A percentile compares a stretch with the other conserved stretches of the same genome.
Evolutionary conservation across 2,329 filamentous ascomycete species (phyloP).

Genomic region (Dryadomyces sulphureus): DNA sequence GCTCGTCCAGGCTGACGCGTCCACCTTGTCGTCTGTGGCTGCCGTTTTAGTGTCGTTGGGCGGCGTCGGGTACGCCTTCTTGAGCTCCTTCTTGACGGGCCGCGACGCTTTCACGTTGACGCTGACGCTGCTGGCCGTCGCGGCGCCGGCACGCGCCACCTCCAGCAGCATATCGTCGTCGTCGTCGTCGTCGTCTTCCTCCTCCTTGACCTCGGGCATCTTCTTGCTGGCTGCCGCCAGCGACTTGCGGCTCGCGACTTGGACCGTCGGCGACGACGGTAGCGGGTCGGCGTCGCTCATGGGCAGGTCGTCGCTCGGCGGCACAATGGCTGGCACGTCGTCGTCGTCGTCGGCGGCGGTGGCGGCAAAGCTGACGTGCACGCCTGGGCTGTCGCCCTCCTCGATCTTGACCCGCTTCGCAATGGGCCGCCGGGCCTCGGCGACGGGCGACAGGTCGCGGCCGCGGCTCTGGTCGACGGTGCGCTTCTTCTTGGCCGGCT

Average conservation of each 20-base stretch:
- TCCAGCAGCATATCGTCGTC: slow-evolving; percentile 74
- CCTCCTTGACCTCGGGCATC: slow-evolving; percentile 13
- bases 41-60: slow-evolving; percentile 38
- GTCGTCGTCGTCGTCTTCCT: slow-evolving; percentile 51
- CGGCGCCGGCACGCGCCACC: slow-evolving; percentile 59
- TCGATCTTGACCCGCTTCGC: slow-evolving; percentile 43
- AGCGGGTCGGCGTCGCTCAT: slow-evolving; percentile 73
- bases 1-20: slow-evolving; percentile 77
- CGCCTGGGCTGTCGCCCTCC: slow-evolving; percentile 31
- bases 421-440: slow-evolving; percentile 33
- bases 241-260: slow-evolving; percentile 59
- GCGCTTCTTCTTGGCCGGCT: slow-evolving; percentile 45
- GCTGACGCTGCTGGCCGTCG: slow-evolving; percentile 49
- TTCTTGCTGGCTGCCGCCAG: slow-evolving; percentile 12
- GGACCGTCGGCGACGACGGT: slow-evolving; percentile 75
- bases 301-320: slow-evolving; percentile 37
- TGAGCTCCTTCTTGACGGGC: slow-evolving; percentile 59
- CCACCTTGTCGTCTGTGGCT: slow-evolving; percentile 37
- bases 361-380: slow-evolving; percentile 34
- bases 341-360: slow-evolving; percentile 38
- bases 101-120: slow-evolving; percentile 77
- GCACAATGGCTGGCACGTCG: slow-evolving; percentile 12
- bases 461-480: slow-evolving; percentile 60
- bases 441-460: slow-evolving; percentile 63
- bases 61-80: slow-evolving; percentile 53